A percentile compares a stretch with the other conserved stretches of the same genome.
phyloP scores from a whole-genome alignment of 1,284 basidiomycete genomes.

The Laetiporus sulphureus region DNA sequence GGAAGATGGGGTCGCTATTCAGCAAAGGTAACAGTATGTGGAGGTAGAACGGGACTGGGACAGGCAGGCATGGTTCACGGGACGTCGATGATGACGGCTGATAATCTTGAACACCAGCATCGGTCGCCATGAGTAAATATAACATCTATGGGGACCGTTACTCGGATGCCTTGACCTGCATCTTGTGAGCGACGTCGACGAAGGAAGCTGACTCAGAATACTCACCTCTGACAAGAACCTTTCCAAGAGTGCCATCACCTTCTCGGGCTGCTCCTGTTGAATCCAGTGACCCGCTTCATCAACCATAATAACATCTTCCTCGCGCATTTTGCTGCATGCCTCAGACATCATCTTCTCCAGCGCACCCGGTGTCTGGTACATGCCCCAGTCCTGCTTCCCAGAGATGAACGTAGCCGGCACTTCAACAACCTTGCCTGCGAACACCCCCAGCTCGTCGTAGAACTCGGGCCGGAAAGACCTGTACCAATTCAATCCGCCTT shows the following conservation, averaged over 20 bases:
- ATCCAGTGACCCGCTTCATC: constrained; percentile 58
- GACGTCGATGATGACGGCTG: no score
- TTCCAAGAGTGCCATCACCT: constrained; percentile 30
- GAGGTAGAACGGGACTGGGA: no score
- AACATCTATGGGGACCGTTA: no score
- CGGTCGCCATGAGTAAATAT: no score
- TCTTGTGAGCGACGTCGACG: no score
- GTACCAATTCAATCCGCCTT: constrained; percentile 55
- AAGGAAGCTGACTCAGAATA: not conserved
- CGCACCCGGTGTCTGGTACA: constrained; percentile 46
- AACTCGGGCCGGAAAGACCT: constrained; percentile 25
- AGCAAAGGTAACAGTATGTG: no score
- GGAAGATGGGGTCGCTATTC: no score
- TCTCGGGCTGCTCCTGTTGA: constrained; percentile 34
- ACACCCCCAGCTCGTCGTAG: constrained; percentile 15
- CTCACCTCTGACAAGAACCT: constrained; percentile 28
- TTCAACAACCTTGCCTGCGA: constrained; percentile 33
- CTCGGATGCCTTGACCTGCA: no score
- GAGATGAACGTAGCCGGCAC: constrained; percentile 49
- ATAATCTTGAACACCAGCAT: no score
- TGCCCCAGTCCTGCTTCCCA: constrained; percentile 53
- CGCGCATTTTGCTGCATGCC: constrained; percentile 24
- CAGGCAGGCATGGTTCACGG: no score
- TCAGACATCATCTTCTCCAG: constrained; percentile 35
- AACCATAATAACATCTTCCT: constrained; percentile 45